Percentiles rank a stretch among this genome's conserved stretches.
phyloP scores from a whole-genome alignment of 2,329 filamentous ascomycete species.

The Aspergillus ochraceoroseus region DNA sequence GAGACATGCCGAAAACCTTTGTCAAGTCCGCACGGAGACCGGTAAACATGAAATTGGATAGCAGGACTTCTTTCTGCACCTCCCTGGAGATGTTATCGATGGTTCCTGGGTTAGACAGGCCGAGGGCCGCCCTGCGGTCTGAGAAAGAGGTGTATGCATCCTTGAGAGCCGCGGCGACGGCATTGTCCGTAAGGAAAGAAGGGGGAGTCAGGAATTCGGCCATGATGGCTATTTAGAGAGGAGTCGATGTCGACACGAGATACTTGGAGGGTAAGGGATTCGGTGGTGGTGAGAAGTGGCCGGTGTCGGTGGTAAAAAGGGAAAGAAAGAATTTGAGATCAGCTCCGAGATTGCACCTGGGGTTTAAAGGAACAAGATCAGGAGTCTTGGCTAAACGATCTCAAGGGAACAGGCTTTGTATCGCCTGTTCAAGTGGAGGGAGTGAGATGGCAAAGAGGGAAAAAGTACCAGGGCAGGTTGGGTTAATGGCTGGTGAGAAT shows the following conservation, averaged over 20 bases:
- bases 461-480: conserved; percentile 17
- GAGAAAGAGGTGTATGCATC: conserved; percentile 78
- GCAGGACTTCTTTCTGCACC: conserved; percentile 91
- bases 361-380: conserved; percentile 21
- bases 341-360: conserved; percentile 26
- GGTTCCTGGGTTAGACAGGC: conserved; percentile 84
- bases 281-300: conserved; percentile 25
- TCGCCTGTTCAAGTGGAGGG: conserved; percentile 23
- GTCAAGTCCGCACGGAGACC: conserved; percentile 93
- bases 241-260: conserved; percentile 14
- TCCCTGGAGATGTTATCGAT: conserved; percentile 86
- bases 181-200: conserved; percentile 68
- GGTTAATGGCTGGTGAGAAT: conserved; percentile 10
- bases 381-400: conserved; percentile 12
- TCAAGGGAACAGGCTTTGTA: conserved; percentile 19
- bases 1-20: conserved; percentile 89
- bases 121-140: conserved; percentile 79
- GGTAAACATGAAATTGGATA: conserved; percentile 95
- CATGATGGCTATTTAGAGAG: conserved; percentile 32
- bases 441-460: conserved; percentile 9
- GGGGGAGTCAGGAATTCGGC: conserved; percentile 47
- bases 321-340: conserved; percentile 28
- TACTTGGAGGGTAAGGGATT: conserved; percentile 13
- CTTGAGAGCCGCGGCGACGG: conserved; percentile 62
- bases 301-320: conserved; percentile 24